phyloP scores from a whole-genome alignment of 1,284 basidiomycete genomes.

The Vanrija sp. region DNA sequence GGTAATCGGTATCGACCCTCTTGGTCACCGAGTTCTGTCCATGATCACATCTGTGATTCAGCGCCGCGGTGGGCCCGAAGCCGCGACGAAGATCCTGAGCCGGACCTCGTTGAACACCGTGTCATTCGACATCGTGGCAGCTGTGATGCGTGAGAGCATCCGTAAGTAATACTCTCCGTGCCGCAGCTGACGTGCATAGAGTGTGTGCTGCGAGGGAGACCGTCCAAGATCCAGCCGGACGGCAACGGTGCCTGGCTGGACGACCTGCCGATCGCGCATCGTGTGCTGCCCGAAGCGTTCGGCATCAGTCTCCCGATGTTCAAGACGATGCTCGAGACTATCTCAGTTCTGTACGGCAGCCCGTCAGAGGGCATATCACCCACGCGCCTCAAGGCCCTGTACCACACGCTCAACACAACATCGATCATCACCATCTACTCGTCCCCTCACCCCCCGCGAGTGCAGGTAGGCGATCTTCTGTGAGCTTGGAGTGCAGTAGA shows the following conservation, averaged over 20 bases:
- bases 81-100: no score
- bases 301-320: conserved; percentile 9
- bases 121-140: no score
- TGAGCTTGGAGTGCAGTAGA: background rate
- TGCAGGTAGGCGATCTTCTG: conserved; percentile 11
- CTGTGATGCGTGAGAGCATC: no score
- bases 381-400: background rate
- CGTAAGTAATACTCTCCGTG: no score
- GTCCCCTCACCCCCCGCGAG: conserved; percentile 8
- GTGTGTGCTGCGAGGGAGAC: no score
- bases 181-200: no score
- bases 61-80: no score
- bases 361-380: background rate
- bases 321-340: conserved; percentile 1
- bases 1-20: no score
- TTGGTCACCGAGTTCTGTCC: no score
- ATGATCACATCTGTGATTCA: no score
- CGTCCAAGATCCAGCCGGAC: no score
- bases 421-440: conserved; percentile 9
- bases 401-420: conserved; percentile 2
- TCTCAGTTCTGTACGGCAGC: conserved; percentile 1
- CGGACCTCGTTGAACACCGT: no score
- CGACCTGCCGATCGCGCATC: background rate
- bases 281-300: conserved; percentile 9
- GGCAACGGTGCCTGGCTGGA: conserved; percentile 7